A percentile compares a stretch with the other conserved stretches of the same genome.
These are phyloP conservation scores for Lactarius trivialis DNA, from an alignment of 768 basidiomycete genomes.

Conservation along the genomic window DNA sequence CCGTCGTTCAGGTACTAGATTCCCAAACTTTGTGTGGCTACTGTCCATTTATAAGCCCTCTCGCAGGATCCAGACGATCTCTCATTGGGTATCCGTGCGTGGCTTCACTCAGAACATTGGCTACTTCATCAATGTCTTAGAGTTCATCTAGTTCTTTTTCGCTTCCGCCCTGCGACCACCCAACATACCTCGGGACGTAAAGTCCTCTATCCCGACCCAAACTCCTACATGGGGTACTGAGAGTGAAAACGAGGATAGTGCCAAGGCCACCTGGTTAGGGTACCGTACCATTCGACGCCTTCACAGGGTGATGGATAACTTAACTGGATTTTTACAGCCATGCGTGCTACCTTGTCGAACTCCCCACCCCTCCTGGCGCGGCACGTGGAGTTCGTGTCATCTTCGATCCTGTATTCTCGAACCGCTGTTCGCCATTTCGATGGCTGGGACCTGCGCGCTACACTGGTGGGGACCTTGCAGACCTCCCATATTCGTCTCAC, in stretches of 20 bases:
- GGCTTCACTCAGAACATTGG: not conserved
- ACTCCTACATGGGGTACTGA: conserved; percentile 11
- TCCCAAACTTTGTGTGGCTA: not conserved
- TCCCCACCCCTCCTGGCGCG: conserved; percentile 31
- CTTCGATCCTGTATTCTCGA: conserved; percentile 35
- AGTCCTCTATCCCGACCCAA: conserved; percentile 15
- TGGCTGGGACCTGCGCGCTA: conserved; percentile 30
- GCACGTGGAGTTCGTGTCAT: conserved; percentile 33
- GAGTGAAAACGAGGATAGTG: conserved; percentile 7
- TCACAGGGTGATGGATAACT: not conserved
- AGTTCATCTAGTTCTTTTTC: conserved; percentile 1
- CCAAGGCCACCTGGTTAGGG: conserved; percentile 22
- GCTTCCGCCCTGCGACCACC: not conserved
- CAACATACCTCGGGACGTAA: conserved; percentile 13
- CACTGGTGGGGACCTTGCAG: conserved; percentile 27
- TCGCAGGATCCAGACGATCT: not conserved
- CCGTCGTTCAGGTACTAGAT: conserved; percentile 19
- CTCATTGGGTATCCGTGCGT: conserved; percentile 17
- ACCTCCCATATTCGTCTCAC: not conserved
- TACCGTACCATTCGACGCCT: not conserved
- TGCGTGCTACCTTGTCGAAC: conserved; percentile 36
- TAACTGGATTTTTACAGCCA: conserved; percentile 25
- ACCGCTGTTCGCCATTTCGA: conserved; percentile 32
- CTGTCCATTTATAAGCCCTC: not conserved
- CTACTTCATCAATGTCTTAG: not conserved